Evolutionary conservation across 768 basidiomycete genomes (phyloP), one percentile per base, ranked within the genome.

Genomic region (Trametes meyenii): DNA sequence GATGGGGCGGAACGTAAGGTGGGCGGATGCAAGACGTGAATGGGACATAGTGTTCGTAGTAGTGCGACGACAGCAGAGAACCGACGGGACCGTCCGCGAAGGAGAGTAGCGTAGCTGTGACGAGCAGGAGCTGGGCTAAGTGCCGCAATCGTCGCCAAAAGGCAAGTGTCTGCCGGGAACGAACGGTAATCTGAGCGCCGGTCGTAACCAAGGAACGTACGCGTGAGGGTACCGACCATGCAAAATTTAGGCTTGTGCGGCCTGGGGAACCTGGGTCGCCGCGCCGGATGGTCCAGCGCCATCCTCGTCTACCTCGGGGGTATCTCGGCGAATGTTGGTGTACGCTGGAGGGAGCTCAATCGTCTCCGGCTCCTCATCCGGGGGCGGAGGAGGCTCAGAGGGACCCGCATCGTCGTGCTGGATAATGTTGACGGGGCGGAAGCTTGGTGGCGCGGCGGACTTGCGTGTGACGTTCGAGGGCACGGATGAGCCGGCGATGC

Each of bases 331-430:
- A 49, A 92, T 78, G 62, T 89, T 83, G 26, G 88, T 90, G 73
- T 94, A 94, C 33, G 90, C 90, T 1, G 91, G 91, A 14, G 91
- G 91, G 50, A 94, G 79, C 73, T 94, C 92, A 48, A 94, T 84
- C 44, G 90, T 92, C 73, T 90, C 91, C 16, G 83, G 70, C 64
- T 85, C 82, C 17, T 76, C 79, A 8, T 73, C 75, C 1, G 73
- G 75, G 16, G 74, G 75, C 5, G 72, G 75, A 12, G 55, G 64
- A 61, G 71, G 73, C 58, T 80, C 81, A 5, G 85, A 81, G 8
- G 75, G 75, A 1, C 92, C 91, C 0, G 89, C 92, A 70, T 94
- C 92, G 64, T 92, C 90, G 67, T 94, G 92, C 73, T 93, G 92
- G 46, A 93, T 82, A 67, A 92, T 83, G 69, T 93, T 92, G 36